Evolutionary conservation across 2,329 filamentous ascomycete genomes (phyloP).

Genomic region (Aspergillus felis): DNA sequence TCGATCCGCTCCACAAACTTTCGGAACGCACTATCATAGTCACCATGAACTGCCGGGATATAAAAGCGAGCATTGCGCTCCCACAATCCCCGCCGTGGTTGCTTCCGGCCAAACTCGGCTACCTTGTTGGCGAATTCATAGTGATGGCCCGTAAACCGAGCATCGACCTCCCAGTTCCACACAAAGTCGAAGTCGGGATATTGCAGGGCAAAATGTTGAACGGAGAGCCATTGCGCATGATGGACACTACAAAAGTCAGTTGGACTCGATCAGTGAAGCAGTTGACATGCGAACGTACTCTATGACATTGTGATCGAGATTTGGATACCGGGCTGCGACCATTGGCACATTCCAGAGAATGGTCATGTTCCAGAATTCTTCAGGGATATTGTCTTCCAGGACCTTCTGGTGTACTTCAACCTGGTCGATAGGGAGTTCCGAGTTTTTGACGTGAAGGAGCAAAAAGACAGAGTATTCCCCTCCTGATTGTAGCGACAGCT

Average conservation of each 20-base stretch:
- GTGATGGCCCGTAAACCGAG: conserved; percentile 68
- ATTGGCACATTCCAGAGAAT: conserved; percentile 67
- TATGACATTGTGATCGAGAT: conserved; percentile 47
- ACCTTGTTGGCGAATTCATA: conserved; percentile 70
- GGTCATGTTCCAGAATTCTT: conserved; percentile 67
- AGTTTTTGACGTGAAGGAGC: conserved; percentile 79
- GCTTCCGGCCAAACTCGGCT: conserved; percentile 49
- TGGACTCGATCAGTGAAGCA: conserved; percentile 14
- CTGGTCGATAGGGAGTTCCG: conserved; percentile 72
- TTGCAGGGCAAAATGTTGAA: conserved; percentile 70
- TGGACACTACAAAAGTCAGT: conserved; percentile 46
- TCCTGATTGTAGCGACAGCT: conserved; percentile 74
- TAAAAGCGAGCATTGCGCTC: conserved; percentile 57
- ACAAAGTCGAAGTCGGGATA: conserved; percentile 72
- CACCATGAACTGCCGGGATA: conserved; percentile 50
- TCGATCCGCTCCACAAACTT: conserved; percentile 33
- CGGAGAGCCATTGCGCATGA: conserved; percentile 64
- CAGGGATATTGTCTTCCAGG: conserved; percentile 60
- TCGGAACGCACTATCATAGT: conserved; percentile 33
- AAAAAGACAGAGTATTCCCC: conserved; percentile 85
- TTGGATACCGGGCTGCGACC: conserved; percentile 46
- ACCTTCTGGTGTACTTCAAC: conserved; percentile 59
- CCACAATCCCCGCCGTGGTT: conserved; percentile 57
- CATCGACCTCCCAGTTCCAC: conserved; percentile 81
- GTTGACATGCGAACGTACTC: conserved; percentile 33